phyloP scores from a whole-genome alignment of 1,284 basidiomycete genomes.

The Boletus calvinii region DNA sequence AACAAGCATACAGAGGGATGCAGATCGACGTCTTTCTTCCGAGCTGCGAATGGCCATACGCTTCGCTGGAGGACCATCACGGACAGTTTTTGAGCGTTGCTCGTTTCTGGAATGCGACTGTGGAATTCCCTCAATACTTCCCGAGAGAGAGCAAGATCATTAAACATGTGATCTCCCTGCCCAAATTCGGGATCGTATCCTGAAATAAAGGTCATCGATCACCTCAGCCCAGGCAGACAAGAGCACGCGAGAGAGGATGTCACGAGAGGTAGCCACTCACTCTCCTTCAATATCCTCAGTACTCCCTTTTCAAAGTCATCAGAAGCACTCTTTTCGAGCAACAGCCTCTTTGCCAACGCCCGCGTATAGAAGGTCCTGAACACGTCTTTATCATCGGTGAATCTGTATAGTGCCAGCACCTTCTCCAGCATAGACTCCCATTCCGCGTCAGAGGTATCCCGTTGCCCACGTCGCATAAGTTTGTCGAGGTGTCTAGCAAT shows the following conservation, averaged over 20 bases:
- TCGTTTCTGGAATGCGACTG: conserved; percentile 33
- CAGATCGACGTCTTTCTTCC: conserved; percentile 50
- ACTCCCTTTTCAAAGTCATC: conserved; percentile 91
- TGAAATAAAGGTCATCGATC: conserved; percentile 27
- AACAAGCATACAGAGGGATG: conserved; percentile 46
- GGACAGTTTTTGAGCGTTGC: conserved; percentile 44
- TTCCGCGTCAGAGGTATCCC: conserved; percentile 64
- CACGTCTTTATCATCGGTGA: conserved; percentile 89
- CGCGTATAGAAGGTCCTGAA: conserved; percentile 95
- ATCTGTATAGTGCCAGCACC: conserved; percentile 84
- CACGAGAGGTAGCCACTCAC: conserved; percentile 49
- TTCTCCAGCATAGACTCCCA: conserved; percentile 73
- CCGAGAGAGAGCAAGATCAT: conserved; percentile 73
- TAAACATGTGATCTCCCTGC: conserved; percentile 90
- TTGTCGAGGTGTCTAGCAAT: conserved; percentile 90
- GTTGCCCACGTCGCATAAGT: conserved; percentile 85
- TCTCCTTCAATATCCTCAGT: conserved; percentile 84
- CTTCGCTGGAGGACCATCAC: conserved; percentile 76
- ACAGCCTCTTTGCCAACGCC: conserved; percentile 83
- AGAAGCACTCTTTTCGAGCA: conserved; percentile 85
- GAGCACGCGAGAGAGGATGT: not conserved
- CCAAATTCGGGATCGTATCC: conserved; percentile 89
- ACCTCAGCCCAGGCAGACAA: not conserved
- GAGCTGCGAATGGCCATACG: conserved; percentile 70
- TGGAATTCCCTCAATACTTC: conserved; percentile 67